Percentiles rank a stretch among this genome's conserved stretches.
phyloP scores from a whole-genome alignment of 441 rosid genomes.

The Populus hybrid region DNA sequence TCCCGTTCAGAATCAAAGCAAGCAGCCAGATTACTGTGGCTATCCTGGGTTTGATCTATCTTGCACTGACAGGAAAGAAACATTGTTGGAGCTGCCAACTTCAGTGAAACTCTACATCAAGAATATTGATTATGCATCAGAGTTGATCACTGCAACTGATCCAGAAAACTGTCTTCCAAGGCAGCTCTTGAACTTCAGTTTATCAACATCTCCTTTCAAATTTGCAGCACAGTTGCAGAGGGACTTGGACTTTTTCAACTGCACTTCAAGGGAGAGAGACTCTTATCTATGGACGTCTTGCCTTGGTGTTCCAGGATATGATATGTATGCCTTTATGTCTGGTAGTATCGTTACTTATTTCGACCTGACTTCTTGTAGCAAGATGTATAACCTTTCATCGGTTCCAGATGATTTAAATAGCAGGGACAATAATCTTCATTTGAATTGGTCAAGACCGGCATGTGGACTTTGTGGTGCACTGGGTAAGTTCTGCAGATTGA shows the following conservation, averaged over 20 bases:
- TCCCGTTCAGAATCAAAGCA: slow-evolving; percentile 28
- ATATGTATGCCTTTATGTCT: neutral
- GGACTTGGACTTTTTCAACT: neutral
- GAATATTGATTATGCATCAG: slow-evolving; percentile 20
- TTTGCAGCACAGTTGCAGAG: neutral
- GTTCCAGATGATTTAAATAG: neutral
- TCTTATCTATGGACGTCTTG: neutral
- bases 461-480: slow-evolving; percentile 22
- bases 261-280: neutral
- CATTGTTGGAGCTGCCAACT: slow-evolving; percentile 22
- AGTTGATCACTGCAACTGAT: slow-evolving; percentile 3
- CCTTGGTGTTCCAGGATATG: slow-evolving; percentile 13
- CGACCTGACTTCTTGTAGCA: slow-evolving; percentile 13
- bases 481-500: slow-evolving; percentile 20
- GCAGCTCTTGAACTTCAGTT: neutral
- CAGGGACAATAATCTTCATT: neutral
- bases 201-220: neutral
- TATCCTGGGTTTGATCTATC: slow-evolving; percentile 32
- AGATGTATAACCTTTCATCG: slow-evolving; percentile 13
- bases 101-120: slow-evolving; percentile 20
- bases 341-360: neutral
- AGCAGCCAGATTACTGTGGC: slow-evolving; percentile 24
- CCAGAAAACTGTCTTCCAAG: slow-evolving; percentile 14
- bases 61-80: slow-evolving; percentile 15
- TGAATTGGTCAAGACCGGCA: slow-evolving; percentile 19